Percentiles rank a stretch among this genome's conserved stretches.
These are phyloP conservation scores for Striga asiatica DNA, from an alignment of 257 asterid genomes.

Conservation along the genomic window DNA sequence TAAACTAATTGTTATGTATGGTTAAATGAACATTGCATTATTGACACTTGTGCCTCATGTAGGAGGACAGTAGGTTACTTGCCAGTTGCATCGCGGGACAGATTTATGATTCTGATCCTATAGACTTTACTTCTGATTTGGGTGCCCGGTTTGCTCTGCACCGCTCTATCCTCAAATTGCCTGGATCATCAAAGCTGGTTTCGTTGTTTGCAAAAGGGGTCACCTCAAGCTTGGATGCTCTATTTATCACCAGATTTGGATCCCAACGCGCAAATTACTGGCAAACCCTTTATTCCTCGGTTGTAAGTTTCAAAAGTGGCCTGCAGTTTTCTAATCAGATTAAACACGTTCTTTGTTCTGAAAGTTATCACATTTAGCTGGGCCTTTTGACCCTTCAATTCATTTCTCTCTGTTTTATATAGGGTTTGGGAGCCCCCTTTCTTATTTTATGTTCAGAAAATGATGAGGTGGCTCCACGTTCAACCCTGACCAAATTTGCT, in stretches of 20 bases:
- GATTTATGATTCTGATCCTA: slow-evolving; percentile 86
- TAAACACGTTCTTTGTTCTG: background rate
- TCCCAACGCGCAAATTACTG: slow-evolving; percentile 67
- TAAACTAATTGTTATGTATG: background rate
- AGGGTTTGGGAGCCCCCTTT: slow-evolving; percentile 70
- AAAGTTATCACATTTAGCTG: background rate
- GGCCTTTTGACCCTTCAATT: slow-evolving; percentile 8
- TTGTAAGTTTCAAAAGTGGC: slow-evolving; percentile 40
- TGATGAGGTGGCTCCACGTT: slow-evolving; percentile 52
- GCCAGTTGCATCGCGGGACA: slow-evolving; percentile 77
- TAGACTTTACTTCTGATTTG: slow-evolving; percentile 55
- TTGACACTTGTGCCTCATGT: slow-evolving; percentile 17
- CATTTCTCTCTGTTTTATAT: slow-evolving; percentile 9
- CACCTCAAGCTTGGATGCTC: slow-evolving; percentile 71
- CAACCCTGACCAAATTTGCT: slow-evolving; percentile 45
- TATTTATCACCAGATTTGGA: slow-evolving; percentile 75
- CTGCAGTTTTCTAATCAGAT: slow-evolving; percentile 2
- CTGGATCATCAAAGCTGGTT: slow-evolving; percentile 67
- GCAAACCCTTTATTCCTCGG: slow-evolving; percentile 70
- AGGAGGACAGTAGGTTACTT: slow-evolving; percentile 72
- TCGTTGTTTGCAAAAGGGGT: slow-evolving; percentile 64
- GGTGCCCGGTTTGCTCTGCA: slow-evolving; percentile 68
- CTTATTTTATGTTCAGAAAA: slow-evolving; percentile 59
- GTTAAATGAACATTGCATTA: background rate
- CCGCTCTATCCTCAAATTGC: slow-evolving; percentile 49